Evolutionary conservation across 1,139 yeast species (phyloP).

Genomic region (Pichia norvegensis): DNA sequence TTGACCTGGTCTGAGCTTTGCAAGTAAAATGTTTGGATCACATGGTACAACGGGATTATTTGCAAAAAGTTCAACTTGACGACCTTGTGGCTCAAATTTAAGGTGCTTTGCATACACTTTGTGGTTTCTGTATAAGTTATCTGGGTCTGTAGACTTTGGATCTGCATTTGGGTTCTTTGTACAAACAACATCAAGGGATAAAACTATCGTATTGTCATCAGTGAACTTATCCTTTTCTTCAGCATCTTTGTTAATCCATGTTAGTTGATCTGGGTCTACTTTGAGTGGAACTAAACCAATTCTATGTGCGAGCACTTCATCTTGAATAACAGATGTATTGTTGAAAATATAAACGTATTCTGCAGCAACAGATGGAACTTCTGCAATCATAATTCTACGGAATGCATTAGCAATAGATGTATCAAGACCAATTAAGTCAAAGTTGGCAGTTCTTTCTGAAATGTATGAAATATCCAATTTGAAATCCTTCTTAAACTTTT

Average conservation of each 20-base stretch:
- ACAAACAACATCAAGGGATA: slow-evolving; percentile 75
- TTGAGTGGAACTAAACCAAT: slow-evolving; percentile 86
- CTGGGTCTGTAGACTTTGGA: slow-evolving; percentile 71
- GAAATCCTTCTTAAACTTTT: slow-evolving; percentile 63
- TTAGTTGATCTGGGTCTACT: slow-evolving; percentile 81
- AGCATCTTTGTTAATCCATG: slow-evolving; percentile 62
- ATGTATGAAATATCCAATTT: slow-evolving; percentile 61
- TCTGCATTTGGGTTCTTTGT: slow-evolving; percentile 82
- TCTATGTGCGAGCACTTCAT: slow-evolving; percentile 92
- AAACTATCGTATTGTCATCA: slow-evolving; percentile 82
- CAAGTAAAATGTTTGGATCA: slow-evolving; percentile 82
- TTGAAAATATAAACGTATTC: slow-evolving; percentile 85
- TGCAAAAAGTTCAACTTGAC: slow-evolving; percentile 63
- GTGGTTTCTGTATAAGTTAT: slow-evolving; percentile 72
- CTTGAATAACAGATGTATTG: slow-evolving; percentile 94
- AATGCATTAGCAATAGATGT: slow-evolving; percentile 94
- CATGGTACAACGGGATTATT: slow-evolving; percentile 66
- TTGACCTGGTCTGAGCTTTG: slow-evolving; percentile 94
- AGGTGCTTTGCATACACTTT: slow-evolving; percentile 84
- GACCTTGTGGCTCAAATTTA: slow-evolving; percentile 87
- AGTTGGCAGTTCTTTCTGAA: slow-evolving; percentile 68
- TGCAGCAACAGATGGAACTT: slow-evolving; percentile 92
- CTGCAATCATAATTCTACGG: slow-evolving; percentile 94
- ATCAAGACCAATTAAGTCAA: slow-evolving; percentile 80
- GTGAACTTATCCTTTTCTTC: slow-evolving; percentile 67